A percentile compares a stretch with the other conserved stretches of the same genome.
Conservation (phyloP, 192 early-diverging fungal species). For the Coemansia sp. region DNA sequence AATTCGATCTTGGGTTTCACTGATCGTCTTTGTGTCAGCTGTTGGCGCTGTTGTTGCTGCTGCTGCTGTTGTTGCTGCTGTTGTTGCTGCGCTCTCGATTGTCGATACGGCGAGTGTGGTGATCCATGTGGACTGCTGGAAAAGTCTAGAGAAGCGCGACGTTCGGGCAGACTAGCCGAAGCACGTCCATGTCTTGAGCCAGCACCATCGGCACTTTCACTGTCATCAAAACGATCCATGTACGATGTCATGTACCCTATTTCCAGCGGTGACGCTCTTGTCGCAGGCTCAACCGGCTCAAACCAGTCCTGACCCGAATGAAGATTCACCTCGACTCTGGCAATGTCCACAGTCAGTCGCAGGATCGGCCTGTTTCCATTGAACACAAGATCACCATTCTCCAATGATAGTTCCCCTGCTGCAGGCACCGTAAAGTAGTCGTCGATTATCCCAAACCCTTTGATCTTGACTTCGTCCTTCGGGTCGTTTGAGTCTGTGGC, state of each 20-base stretch:
- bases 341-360: conserved; percentile 30
- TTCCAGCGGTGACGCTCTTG: conserved; percentile 11
- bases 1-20: conserved; percentile 47
- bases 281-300: conserved; percentile 16
- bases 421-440: conserved; percentile 47
- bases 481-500: not conserved
- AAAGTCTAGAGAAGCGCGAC: conserved; percentile 11
- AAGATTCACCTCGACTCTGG: conserved; percentile 42
- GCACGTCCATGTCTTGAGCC: conserved; percentile 16
- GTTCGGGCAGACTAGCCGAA: conserved; percentile 48
- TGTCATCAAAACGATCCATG: conserved; percentile 40
- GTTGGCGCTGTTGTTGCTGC: not conserved
- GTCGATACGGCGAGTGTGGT: conserved; percentile 20
- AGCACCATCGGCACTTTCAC: conserved; percentile 3
- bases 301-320: conserved; percentile 54
- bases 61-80: conserved; percentile 7
- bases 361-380: conserved; percentile 20
- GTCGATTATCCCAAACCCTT: conserved; percentile 40
- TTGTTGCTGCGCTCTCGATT: not conserved
- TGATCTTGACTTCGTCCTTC: not conserved
- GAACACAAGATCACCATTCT: conserved; percentile 10
- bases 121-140: conserved; percentile 21
- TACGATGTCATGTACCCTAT: conserved; percentile 34
- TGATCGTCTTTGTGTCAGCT: conserved; percentile 27
- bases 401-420: conserved; percentile 24